phyloP scores from a whole-genome alignment of 768 basidiomycete species.

The Filobasidium floriforme region DNA sequence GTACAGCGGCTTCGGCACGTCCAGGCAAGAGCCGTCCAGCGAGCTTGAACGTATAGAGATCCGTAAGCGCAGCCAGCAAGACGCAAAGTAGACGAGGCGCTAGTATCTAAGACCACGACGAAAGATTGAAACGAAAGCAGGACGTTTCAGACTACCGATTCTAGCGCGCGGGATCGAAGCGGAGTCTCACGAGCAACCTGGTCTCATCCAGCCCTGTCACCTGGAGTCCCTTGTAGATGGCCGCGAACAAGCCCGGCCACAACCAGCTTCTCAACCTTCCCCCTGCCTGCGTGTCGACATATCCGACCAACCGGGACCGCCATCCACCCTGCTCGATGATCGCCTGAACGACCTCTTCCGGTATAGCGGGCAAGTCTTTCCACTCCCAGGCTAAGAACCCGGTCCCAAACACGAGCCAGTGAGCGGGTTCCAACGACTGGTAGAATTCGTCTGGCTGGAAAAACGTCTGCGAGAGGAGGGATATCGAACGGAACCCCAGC shows the following conservation, averaged over 20 bases:
- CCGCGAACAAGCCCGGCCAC: conserved; percentile 74
- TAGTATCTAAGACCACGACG: conserved; percentile 51
- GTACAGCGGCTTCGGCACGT: conserved; percentile 58
- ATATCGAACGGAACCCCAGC: not conserved
- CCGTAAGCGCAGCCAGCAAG: conserved; percentile 66
- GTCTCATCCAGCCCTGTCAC: conserved; percentile 53
- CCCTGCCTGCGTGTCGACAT: not conserved
- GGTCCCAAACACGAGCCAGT: conserved; percentile 79
- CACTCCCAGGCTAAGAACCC: conserved; percentile 96
- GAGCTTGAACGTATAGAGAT: conserved; percentile 63
- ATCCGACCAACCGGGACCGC: not conserved
- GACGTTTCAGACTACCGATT: not conserved
- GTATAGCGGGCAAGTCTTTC: conserved; percentile 44
- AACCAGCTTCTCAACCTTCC: conserved; percentile 41
- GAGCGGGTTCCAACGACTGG: conserved; percentile 87
- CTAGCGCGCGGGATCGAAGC: not conserved
- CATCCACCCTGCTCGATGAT: conserved; percentile 1
- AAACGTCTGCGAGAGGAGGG: conserved; percentile 52
- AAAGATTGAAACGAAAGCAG: conserved; percentile 10
- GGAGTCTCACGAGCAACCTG: conserved; percentile 57
- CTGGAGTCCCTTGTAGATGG: conserved; percentile 66
- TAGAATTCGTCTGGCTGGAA: conserved; percentile 98
- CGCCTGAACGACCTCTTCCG: conserved; percentile 40
- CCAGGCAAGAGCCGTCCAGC: conserved; percentile 54
- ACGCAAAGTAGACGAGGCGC: conserved; percentile 73